phyloP scores from a whole-genome alignment of 352 stramenopile genomes.

The Phytopythium montanum region DNA sequence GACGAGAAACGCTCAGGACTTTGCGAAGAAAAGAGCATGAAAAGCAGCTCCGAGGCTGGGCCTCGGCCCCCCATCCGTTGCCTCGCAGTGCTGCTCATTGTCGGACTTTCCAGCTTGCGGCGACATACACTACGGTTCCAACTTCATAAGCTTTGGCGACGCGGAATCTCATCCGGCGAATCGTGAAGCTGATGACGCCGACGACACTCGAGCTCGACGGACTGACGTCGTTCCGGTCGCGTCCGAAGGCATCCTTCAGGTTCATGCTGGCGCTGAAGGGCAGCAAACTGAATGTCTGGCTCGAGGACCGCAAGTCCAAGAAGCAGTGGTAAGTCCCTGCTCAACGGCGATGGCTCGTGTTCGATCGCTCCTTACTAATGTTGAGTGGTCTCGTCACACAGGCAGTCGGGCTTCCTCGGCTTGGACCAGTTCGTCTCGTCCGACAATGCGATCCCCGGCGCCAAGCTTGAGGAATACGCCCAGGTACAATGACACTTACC shows the following conservation, averaged over 20 bases:
- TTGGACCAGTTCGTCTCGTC: background rate
- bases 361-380: background rate
- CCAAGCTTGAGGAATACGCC: background rate
- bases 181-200: background rate
- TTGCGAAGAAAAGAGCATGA: too few species aligned
- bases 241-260: background rate
- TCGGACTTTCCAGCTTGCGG: background rate
- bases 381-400: background rate
- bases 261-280: background rate
- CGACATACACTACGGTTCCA: background rate
- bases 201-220: background rate
- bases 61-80: too few species aligned
- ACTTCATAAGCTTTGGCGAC: background rate
- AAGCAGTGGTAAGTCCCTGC: background rate
- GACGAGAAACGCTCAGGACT: too few species aligned
- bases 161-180: background rate
- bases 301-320: conserved; percentile 1
- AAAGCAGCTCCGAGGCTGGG: too few species aligned
- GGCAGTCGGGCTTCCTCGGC: background rate
- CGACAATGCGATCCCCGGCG: conserved; percentile 1
- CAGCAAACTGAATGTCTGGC: conserved; percentile 3
- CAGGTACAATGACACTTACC: too few species aligned
- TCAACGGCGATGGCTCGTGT: too few species aligned
- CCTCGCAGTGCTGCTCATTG: background rate
- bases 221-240: background rate